Percentiles rank a stretch among this genome's conserved stretches.
Conservation (phyloP, 108 stramenopile species). For the Discostella pseudostelligera region DNA sequence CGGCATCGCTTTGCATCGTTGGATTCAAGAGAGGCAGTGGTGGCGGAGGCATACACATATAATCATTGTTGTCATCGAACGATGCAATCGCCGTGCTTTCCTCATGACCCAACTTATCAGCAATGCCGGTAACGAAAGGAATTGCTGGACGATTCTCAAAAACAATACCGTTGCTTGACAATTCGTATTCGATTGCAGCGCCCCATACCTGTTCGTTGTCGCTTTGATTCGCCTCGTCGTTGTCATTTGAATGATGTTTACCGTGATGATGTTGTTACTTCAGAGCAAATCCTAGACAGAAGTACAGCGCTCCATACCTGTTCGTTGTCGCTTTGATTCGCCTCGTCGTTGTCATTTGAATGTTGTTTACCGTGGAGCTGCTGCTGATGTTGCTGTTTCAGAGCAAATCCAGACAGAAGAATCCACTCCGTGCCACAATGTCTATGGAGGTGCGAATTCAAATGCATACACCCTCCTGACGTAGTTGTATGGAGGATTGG, state of each 20-base stretch:
- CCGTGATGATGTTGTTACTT: too few relatives aligned
- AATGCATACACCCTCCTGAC: slow-evolving; percentile 41
- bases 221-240: slow-evolving; percentile 15
- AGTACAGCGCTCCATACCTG: slow-evolving; percentile 30
- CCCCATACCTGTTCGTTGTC: slow-evolving; percentile 40
- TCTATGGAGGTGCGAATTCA: slow-evolving; percentile 35
- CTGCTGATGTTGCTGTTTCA: slow-evolving; percentile 1
- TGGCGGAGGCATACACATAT: too few relatives aligned
- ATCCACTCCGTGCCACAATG: slow-evolving; percentile 44
- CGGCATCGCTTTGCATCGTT: too few relatives aligned
- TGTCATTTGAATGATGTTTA: background rate
- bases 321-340: slow-evolving; percentile 32
- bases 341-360: background rate
- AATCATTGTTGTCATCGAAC: too few relatives aligned
- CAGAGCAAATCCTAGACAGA: slow-evolving; percentile 45
- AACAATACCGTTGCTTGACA: slow-evolving; percentile 13
- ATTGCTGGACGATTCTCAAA: slow-evolving; percentile 38
- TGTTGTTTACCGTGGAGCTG: too few relatives aligned
- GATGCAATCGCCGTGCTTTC: slow-evolving; percentile 44
- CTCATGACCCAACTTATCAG: slow-evolving; percentile 38
- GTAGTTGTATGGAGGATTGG: slow-evolving; percentile 20
- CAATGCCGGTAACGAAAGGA: slow-evolving; percentile 44
- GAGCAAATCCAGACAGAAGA: slow-evolving; percentile 49
- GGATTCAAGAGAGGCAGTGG: too few relatives aligned
- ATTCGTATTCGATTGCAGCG: slow-evolving; percentile 25